Evolutionary conservation across 352 stramenopile species (phyloP).

Genomic region (Globisporangium nodosum): DNA sequence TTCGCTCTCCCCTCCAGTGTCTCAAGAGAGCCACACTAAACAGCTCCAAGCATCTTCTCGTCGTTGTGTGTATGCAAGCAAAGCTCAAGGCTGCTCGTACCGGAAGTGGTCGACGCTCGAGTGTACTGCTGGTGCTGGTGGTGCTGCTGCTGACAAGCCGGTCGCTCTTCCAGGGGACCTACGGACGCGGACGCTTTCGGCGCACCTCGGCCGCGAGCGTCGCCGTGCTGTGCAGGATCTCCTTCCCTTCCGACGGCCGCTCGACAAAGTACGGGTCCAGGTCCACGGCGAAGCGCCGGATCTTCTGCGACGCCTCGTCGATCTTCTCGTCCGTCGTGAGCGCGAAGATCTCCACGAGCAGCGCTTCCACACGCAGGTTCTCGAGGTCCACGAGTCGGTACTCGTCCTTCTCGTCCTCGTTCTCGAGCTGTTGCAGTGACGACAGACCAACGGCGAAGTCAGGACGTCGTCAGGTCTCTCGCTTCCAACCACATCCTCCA

Average conservation of each 20-base stretch:
- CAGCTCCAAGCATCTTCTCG: not conserved
- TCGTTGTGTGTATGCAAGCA: not conserved
- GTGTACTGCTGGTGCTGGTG: not conserved
- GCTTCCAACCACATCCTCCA: no score
- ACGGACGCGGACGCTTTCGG: slow-evolving; percentile 64
- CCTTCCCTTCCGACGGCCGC: slow-evolving; percentile 75
- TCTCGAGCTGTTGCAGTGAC: slow-evolving; percentile 40
- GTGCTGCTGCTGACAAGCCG: not conserved
- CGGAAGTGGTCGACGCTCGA: no score
- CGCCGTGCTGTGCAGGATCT: slow-evolving; percentile 78
- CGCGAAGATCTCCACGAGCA: slow-evolving; percentile 80
- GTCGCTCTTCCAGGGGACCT: not conserved
- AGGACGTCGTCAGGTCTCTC: not conserved
- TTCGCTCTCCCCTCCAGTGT: no score
- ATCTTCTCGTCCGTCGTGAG: slow-evolving; percentile 85
- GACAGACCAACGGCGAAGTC: not conserved
- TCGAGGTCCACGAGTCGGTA: slow-evolving; percentile 81
- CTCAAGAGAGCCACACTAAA: no score
- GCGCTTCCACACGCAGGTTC: slow-evolving; percentile 77
- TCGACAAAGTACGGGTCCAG: slow-evolving; percentile 84
- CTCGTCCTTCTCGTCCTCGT: slow-evolving; percentile 79
- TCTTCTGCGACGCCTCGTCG: slow-evolving; percentile 77
- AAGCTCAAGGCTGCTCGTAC: no score
- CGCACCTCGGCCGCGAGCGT: slow-evolving; percentile 74
- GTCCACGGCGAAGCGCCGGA: slow-evolving; percentile 75